Evolutionary conservation across 192 early-diverging fungal species (phyloP), one percentile per base, ranked within the genome.

Genomic region (Geranomyces michiganensis): DNA sequence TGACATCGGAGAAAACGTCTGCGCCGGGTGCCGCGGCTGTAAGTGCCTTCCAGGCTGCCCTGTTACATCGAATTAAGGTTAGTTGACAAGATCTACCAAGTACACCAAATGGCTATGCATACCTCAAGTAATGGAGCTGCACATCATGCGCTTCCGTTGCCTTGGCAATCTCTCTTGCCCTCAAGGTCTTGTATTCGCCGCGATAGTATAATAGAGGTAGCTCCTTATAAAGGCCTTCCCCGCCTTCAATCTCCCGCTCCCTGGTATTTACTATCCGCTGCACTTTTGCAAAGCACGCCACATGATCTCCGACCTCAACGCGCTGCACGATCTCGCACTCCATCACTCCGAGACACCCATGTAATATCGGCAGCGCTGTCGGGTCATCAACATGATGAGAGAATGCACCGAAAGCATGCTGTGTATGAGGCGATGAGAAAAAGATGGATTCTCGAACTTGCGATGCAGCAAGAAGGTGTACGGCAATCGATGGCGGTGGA

Each of bases 281-380:
- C 0, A 91, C 86, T 36, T 80, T 70, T 5, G 80, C 84, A 66
- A 87, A 83, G 87, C 87, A 89, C 51, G 87, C 76, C 55, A 87
- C 84, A 72, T 91, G 90, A 65, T 89, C 87, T 0, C 90, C 90
- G 1, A 89, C 72, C 13, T 60, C 67, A 46, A 87, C 65, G 3
- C 78, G 78, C 31, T 80, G 72, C n/a, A 79, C 67, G 6, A 29
- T 7, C 67, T 76, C 65, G 60, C 90, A 91, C 24, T 87, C 76
- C 68, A 91, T 73, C 9, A 86, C 84, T 5, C 87, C 87, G 1
- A 91, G 41, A 15, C 83, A 87, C 4, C 81, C 77, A 53, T 77
- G 74, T 21, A 91, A 61, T 0, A 91, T 83, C 0, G 88, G 88
- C 0, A 89, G 55, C 10, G 75, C 62, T 21, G 81, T 86, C 12